Evolutionary conservation across 352 stramenopile genomes (phyloP).

Genomic region (Blastocystis hominis): DNA sequence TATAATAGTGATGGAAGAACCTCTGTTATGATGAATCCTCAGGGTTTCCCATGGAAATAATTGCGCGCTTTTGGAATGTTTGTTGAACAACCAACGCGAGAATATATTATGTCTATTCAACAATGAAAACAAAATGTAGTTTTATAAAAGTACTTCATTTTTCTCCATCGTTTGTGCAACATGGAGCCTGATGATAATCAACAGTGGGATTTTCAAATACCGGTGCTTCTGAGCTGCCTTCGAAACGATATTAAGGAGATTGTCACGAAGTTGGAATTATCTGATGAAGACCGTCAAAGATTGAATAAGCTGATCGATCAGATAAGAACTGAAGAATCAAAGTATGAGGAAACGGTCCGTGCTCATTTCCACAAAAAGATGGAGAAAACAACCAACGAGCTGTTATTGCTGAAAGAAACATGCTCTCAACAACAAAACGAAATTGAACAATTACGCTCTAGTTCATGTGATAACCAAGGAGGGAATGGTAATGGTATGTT

Average conservation of each 20-base stretch:
- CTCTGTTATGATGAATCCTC: constrained; percentile 34
- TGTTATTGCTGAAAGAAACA: not conserved
- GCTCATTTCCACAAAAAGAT: not conserved
- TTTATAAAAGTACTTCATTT: not conserved
- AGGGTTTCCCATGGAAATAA: constrained; percentile 38
- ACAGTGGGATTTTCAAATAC: constrained; percentile 21
- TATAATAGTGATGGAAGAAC: constrained; percentile 26
- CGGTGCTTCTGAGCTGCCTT: constrained; percentile 34
- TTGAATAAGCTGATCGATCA: constrained; percentile 38
- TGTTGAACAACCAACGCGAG: too few species aligned
- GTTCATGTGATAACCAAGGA: too few species aligned
- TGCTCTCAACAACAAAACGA: not conserved
- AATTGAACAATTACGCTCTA: not conserved
- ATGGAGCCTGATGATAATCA: constrained; percentile 15
- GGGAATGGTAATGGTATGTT: too few species aligned
- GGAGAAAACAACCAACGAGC: not conserved
- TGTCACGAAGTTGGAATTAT: constrained; percentile 10
- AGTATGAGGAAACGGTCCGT: constrained; percentile 14
- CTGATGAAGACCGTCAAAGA: constrained; percentile 7
- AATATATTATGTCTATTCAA: too few species aligned
- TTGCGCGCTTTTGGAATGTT: not conserved
- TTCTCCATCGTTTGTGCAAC: not conserved
- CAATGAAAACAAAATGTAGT: too few species aligned
- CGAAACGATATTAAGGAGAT: constrained; percentile 13
- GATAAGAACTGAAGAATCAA: constrained; percentile 21